phyloP scores from a whole-genome alignment of 371 early-diverging fungal species.

The Apophysomyces ossiformis region DNA sequence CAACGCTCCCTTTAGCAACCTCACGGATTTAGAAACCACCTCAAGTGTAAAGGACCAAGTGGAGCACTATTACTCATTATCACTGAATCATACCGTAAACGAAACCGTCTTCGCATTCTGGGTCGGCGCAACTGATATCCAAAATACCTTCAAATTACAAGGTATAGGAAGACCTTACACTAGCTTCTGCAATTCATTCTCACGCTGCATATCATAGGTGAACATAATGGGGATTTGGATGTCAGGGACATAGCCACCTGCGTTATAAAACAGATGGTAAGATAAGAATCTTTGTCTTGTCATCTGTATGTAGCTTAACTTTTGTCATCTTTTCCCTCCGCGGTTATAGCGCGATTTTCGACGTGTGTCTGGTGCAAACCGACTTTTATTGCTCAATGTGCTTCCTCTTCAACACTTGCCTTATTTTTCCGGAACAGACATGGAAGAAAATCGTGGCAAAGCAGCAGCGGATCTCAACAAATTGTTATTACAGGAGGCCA shows the following conservation, averaged over 20 bases:
- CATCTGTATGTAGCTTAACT: neutral
- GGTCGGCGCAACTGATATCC: slow-evolving; percentile 49
- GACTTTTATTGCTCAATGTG: slow-evolving; percentile 43
- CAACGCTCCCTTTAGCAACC: slow-evolving; percentile 30
- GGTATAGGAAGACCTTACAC: slow-evolving; percentile 20
- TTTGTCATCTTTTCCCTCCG: neutral
- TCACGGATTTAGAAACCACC: slow-evolving; percentile 22
- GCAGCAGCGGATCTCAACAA: slow-evolving; percentile 39
- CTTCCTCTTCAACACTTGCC: slow-evolving; percentile 49
- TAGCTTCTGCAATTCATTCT: neutral
- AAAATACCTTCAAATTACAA: slow-evolving; percentile 22
- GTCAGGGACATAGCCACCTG: slow-evolving; percentile 31
- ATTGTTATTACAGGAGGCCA: slow-evolving; percentile 32
- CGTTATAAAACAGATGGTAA: slow-evolving; percentile 42
- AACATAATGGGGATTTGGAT: slow-evolving; percentile 18
- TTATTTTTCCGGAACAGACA: slow-evolving; percentile 27
- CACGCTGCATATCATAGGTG: slow-evolving; percentile 9
- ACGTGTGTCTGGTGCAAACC: slow-evolving; percentile 33
- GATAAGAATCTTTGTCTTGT: neutral
- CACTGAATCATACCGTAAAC: slow-evolving; percentile 31
- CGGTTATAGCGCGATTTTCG: slow-evolving; percentile 29
- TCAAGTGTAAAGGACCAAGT: slow-evolving; percentile 53
- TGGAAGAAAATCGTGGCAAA: slow-evolving; percentile 22
- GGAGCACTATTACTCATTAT: slow-evolving; percentile 40
- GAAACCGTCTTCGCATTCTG: slow-evolving; percentile 56